These are phyloP conservation scores for Catenaria anguillulae DNA, from an alignment of 371 early-diverging fungal species.

Conservation along the genomic window DNA sequence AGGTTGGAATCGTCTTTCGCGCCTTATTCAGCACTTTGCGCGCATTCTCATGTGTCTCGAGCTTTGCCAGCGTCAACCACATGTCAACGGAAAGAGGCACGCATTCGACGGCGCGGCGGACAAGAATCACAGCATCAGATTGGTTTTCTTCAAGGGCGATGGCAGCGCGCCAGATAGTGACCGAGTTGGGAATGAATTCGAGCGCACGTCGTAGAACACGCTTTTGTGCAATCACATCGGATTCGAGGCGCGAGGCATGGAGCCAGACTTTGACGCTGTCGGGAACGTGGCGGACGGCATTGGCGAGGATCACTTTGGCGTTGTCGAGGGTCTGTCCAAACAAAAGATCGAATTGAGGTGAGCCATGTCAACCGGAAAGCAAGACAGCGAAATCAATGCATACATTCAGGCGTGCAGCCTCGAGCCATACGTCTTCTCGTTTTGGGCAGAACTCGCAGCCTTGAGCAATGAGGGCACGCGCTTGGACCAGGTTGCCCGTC, in stretches of 20 bases:
- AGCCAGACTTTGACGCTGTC: conserved; percentile 87
- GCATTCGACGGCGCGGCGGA: conserved; percentile 83
- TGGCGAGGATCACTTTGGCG: conserved; percentile 76
- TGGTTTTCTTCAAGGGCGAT: conserved; percentile 82
- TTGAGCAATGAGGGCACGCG: conserved; percentile 68
- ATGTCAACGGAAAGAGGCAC: conserved; percentile 80
- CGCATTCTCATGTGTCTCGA: conserved; percentile 83
- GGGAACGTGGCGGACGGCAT: conserved; percentile 77
- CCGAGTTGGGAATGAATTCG: conserved; percentile 83
- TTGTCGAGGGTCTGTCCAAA: conserved; percentile 36
- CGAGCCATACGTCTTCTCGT: conserved; percentile 92
- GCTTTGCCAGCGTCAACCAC: conserved; percentile 84
- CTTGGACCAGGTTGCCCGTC: conserved; percentile 65
- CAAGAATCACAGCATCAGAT: conserved; percentile 73
- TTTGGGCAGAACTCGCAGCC: conserved; percentile 89
- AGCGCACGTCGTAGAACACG: conserved; percentile 78
- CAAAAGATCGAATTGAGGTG: neutral
- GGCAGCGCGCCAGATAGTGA: conserved; percentile 82
- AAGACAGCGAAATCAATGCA: neutral
- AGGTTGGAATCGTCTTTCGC: conserved; percentile 64
- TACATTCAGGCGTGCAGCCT: conserved; percentile 72
- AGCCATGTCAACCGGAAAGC: neutral
- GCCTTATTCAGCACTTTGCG: conserved; percentile 78
- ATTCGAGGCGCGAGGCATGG: conserved; percentile 73
- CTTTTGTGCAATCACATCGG: conserved; percentile 53